phyloP scores from a whole-genome alignment of 208 protist genomes.

The Trypanosoma lewisi region DNA sequence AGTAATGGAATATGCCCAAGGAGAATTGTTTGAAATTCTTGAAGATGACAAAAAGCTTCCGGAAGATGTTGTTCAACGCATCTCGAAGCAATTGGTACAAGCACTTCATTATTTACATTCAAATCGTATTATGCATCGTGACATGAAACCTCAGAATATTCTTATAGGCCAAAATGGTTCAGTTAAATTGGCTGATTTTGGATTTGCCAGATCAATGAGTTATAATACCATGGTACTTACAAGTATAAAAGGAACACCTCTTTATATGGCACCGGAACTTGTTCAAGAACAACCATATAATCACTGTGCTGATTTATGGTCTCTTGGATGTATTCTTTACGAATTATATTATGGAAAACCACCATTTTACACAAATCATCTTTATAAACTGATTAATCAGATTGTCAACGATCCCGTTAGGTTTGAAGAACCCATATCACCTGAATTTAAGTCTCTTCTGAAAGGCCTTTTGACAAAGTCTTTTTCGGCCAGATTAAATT shows the following conservation, averaged over 20 bases:
- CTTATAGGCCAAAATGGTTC: conserved; percentile 92
- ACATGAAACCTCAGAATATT: conserved; percentile 96
- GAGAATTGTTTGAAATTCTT: conserved; percentile 95
- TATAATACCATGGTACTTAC: conserved; percentile 95
- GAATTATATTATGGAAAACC: conserved; percentile 95
- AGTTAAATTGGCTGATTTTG: conserved; percentile 98
- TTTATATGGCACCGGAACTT: conserved; percentile 97
- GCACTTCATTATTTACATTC: conserved; percentile 97
- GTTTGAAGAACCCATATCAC: conserved; percentile 88
- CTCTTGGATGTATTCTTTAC: conserved; percentile 98
- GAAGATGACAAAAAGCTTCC: conserved; percentile 93
- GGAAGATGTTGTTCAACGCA: conserved; percentile 88
- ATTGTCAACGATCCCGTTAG: conserved; percentile 92
- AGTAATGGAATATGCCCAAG: conserved; percentile 92
- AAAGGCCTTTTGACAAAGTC: conserved; percentile 94
- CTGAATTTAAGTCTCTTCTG: conserved; percentile 90
- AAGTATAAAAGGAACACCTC: conserved; percentile 94
- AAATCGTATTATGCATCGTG: conserved; percentile 97
- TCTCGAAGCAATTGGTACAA: conserved; percentile 95
- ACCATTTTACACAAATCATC: conserved; percentile 96
- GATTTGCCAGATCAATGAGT: conserved; percentile 96
- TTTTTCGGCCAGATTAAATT: conserved; percentile 88
- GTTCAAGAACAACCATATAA: conserved; percentile 95
- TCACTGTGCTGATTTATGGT: conserved; percentile 96
- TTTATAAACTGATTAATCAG: conserved; percentile 95